Base-by-base conservation (phyloP, 139 green algal genomes). In the Micractinium conductrix region DNA sequence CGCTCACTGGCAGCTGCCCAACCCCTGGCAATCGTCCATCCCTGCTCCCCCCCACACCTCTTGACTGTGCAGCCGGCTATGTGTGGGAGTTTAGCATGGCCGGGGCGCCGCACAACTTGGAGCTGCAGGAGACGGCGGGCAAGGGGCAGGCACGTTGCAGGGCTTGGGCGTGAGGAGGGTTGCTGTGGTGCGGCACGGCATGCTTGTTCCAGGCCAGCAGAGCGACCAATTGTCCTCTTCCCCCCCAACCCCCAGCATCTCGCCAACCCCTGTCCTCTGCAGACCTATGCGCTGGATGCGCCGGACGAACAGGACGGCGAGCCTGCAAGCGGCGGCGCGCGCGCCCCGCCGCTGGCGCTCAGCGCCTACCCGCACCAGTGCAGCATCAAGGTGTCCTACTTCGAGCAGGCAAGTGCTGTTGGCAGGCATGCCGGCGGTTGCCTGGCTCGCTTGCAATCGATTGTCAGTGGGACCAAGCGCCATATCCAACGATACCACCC, bases 101-200 rank as follows among this genome's bases (percentile, higher is more conserved):
- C 0, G 79, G 50, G 1, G 28, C 30, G 12, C 60, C 72, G 0
- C 37, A 69, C 12, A 44, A 92, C 75, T 81, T 95, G 69, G 90
- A 95, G 82, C 33, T 95, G 78, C 58, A 87, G 21, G 90, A 94
- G 43, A n/a, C n/a, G n/a, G n/a, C n/a, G n/a, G n/a, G n/a, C n/a
- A n/a, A n/a, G n/a, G n/a, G n/a, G 82, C 44, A 17, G 38, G 40
- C 4, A 50, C 69, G 24, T 5, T 48, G 38, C 14, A 75, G 53
- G 22, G 69, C 35, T 9, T 44, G 65, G 2, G 26, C 2, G 63
- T 22, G 65, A 22, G 10, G 3, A 33, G n/a, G n/a, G 65, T 12
- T 37, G n/a, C 2, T 8, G 7, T 33, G 12, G 33, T 72, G 65
- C 33, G n/a, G 4, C 16, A 40, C 30, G n/a, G n/a, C 26, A 1